phyloP scores from a whole-genome alignment of 2,329 filamentous ascomycete genomes.

The Fusarium caatingaense region DNA sequence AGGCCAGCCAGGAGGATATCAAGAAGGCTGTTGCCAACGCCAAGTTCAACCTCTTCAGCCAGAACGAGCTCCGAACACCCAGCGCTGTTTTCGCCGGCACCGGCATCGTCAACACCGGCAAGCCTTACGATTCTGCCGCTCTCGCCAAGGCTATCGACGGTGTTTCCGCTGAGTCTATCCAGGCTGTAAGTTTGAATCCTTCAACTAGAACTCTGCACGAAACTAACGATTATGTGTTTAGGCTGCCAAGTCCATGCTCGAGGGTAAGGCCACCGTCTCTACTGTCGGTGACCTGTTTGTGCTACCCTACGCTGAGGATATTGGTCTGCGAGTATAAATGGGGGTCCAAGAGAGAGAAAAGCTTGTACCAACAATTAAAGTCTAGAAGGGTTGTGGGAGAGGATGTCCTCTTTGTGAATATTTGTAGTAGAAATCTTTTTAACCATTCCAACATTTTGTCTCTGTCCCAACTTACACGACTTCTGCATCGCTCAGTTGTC shows the following conservation, averaged over 20 bases:
- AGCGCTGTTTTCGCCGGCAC: slow-evolving; percentile 87
- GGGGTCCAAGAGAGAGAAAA: slow-evolving; percentile 49
- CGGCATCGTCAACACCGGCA: slow-evolving; percentile 82
- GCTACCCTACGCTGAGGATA: slow-evolving; percentile 92
- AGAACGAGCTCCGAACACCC: slow-evolving; percentile 79
- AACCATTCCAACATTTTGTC: slow-evolving; percentile 41
- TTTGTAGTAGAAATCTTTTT: slow-evolving; percentile 58
- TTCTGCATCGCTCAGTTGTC: neutral
- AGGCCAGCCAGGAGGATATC: slow-evolving; percentile 84
- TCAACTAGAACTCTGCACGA: slow-evolving; percentile 41
- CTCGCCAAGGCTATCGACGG: slow-evolving; percentile 81
- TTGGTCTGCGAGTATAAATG: slow-evolving; percentile 92
- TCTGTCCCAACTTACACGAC: slow-evolving; percentile 8
- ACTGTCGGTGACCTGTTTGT: slow-evolving; percentile 91
- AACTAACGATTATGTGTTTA: slow-evolving; percentile 56
- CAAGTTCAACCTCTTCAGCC: slow-evolving; percentile 90
- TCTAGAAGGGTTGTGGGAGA: slow-evolving; percentile 53
- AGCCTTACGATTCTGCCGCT: slow-evolving; percentile 85
- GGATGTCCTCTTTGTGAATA: slow-evolving; percentile 58
- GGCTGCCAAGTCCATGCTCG: slow-evolving; percentile 88
- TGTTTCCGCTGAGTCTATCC: slow-evolving; percentile 86
- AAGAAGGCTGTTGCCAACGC: slow-evolving; percentile 92
- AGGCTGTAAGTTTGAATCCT: slow-evolving; percentile 72
- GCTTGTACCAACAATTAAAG: slow-evolving; percentile 59
- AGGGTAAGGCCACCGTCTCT: slow-evolving; percentile 88